Base-by-base conservation (phyloP, 164 flowering plant species). In the Berberis vulgaris region DNA sequence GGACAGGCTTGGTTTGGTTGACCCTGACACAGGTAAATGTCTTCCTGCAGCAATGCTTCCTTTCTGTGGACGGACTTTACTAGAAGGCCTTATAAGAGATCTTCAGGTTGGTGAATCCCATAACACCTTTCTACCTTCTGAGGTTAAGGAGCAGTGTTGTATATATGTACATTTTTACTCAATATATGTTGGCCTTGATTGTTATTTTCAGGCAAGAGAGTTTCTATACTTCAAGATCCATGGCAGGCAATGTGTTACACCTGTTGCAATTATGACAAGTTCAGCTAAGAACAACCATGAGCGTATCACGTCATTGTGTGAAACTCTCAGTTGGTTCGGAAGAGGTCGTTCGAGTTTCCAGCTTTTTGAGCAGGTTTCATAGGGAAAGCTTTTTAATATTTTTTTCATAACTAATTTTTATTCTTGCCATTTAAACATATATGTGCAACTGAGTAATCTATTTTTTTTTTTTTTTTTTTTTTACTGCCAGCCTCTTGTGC, bases 21-120 rank as follows among this genome's bases (percentile, higher is more conserved):
- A 93, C 77, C 80, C 85, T 64, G 77, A 75, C 64, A 85, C 98
- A 42, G 92, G 92, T 67, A 97, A 93, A 81, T 86, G 89, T 72
- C 98, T 93, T 72, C 98, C 98, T 57, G 95, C 98, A 74, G 98
- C 98, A 59, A 87, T 93, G 96, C 97, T 93, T 79, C 91, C 96
- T 71, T 90, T 82, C 75, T 87, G 94, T 81, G 98, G 98, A 54
- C 75, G 89, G 70, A 90, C 96, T 64, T 82, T 93, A 72, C 78
- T 94, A 83, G 98, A 94, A 83, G 97, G 97, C 74, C 94, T 94
- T 78, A 83, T 94, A 60, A 90, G 98, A 81, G 98, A 94, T 83
- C 96, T 94, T 73, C 98, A 94, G 98, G 98, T 94, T 64, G 59
- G 44, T 60, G 46, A 43, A 65, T 47, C 7, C 13, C 69, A 46